phyloP scores from a whole-genome alignment of 331 rosid species.

The Malus hybrid region DNA sequence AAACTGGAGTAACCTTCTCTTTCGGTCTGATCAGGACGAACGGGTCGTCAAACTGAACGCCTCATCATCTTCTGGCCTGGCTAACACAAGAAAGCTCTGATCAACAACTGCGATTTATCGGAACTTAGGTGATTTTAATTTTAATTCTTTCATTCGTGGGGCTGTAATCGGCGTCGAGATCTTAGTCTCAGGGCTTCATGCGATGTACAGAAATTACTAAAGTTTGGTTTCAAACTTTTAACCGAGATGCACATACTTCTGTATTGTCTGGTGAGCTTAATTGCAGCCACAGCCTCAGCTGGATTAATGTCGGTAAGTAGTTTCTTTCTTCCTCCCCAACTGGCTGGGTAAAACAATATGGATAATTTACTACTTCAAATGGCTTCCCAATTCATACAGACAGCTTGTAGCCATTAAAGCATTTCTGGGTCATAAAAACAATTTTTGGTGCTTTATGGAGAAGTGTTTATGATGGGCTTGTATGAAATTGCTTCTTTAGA shows the following conservation, averaged over 20 bases:
- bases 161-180: slow-evolving; percentile 24
- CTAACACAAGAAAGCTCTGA: slow-evolving; percentile 51
- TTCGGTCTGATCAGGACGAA: slow-evolving; percentile 64
- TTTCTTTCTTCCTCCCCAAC: no score
- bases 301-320: no score
- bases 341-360: no score
- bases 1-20: slow-evolving; percentile 73
- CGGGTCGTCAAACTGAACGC: slow-evolving; percentile 41
- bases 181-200: slow-evolving; percentile 22
- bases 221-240: slow-evolving; percentile 7
- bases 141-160: slow-evolving; percentile 70
- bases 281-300: background rate
- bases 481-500: no score
- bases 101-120: slow-evolving; percentile 18
- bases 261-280: slow-evolving; percentile 16
- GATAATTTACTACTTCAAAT: no score
- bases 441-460: no score
- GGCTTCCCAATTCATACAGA: no score
- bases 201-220: slow-evolving; percentile 45
- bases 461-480: no score
- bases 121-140: slow-evolving; percentile 29
- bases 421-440: no score
- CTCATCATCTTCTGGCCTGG: slow-evolving; percentile 50
- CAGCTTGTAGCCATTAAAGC: no score
- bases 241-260: slow-evolving; percentile 11